phyloP scores from a whole-genome alignment of 495 filamentous ascomycete genomes.

The Aspergillus bertholletiae region DNA sequence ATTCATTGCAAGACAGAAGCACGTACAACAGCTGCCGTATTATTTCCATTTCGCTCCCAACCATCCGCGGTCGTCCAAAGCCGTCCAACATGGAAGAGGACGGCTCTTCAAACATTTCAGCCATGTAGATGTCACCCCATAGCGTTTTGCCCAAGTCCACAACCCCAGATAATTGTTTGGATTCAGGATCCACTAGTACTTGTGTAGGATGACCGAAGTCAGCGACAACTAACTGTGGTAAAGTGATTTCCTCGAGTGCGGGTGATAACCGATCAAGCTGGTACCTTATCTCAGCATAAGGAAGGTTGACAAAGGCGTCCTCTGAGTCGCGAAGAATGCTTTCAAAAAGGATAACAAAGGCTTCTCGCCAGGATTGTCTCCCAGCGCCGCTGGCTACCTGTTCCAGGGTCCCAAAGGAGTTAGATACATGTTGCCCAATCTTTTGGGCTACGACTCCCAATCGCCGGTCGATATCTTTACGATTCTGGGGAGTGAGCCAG shows the following conservation, averaged over 20 bases:
- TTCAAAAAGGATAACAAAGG: constrained; percentile 60
- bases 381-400: constrained; percentile 46
- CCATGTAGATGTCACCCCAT: constrained; percentile 49
- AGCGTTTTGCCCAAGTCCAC: constrained; percentile 44
- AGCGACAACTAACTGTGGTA: constrained; percentile 55
- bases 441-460: constrained; percentile 30
- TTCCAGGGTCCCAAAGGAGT: constrained; percentile 47
- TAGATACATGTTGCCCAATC: constrained; percentile 38
- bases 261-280: constrained; percentile 43
- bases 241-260: constrained; percentile 52
- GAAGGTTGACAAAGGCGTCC: constrained; percentile 63
- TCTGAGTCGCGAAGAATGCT: constrained; percentile 64
- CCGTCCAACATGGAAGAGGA: constrained; percentile 35
- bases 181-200: constrained; percentile 53
- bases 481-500: constrained; percentile 34
- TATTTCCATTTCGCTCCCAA: constrained; percentile 18
- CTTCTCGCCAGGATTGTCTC: constrained; percentile 56
- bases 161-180: constrained; percentile 41
- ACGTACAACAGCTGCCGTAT: constrained; percentile 38
- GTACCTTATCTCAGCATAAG: constrained; percentile 60
- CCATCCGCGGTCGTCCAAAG: constrained; percentile 30
- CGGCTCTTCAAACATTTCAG: constrained; percentile 38
- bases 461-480: constrained; percentile 40
- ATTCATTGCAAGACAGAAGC: neutral
- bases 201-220: constrained; percentile 53